Evolutionary conservation across 2,329 filamentous ascomycete genomes (phyloP).

Genomic region (Colletotrichum orbiculare): DNA sequence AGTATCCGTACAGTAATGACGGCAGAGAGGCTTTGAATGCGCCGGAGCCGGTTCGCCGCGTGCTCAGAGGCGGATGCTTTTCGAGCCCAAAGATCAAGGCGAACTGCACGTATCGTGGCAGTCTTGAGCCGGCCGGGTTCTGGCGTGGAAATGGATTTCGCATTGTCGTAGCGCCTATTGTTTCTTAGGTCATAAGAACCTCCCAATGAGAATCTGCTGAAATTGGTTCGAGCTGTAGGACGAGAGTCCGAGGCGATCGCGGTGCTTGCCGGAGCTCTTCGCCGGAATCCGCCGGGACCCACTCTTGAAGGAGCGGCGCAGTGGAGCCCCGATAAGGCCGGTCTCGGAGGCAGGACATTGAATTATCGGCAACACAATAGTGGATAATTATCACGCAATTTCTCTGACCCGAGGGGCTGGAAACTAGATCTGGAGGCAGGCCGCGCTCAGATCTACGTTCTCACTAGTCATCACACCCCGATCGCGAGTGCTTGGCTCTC

Average conservation of each 20-base stretch:
- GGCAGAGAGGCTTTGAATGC: neutral
- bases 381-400: conserved; percentile 18
- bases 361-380: conserved; percentile 5
- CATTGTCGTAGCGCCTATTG: neutral
- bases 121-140: conserved; percentile 17
- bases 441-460: neutral
- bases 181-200: no score
- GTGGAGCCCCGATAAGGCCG: conserved; percentile 5
- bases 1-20: conserved; percentile 14
- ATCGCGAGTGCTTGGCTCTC: neutral
- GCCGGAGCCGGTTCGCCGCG: neutral
- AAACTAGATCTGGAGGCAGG: no score
- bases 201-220: no score
- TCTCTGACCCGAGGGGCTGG: neutral
- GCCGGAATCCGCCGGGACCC: conserved; percentile 1
- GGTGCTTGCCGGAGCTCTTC: neutral
- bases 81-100: conserved; percentile 18
- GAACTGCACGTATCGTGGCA: conserved; percentile 27
- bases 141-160: conserved; percentile 24
- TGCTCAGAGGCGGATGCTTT: conserved; percentile 10
- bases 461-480: neutral
- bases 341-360: neutral
- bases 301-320: neutral
- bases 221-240: no score
- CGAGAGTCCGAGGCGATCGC: no score